Evolutionary conservation across 2,329 filamentous ascomycete genomes (phyloP), one percentile per base, ranked within the genome.

Genomic region (Alternaria postmessia): DNA sequence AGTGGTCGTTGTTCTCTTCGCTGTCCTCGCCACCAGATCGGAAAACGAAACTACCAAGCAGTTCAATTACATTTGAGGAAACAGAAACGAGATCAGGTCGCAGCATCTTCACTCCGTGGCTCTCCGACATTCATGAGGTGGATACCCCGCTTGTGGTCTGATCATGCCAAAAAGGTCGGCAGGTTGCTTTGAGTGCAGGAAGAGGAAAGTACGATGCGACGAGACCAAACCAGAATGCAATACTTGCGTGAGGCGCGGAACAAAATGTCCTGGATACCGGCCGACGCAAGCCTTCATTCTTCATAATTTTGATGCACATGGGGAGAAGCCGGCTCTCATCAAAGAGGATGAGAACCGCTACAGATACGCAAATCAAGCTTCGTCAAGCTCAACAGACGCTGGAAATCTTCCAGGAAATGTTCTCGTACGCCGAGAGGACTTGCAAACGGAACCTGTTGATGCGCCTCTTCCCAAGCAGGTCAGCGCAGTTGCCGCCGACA

Each of bases 121-220:
- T 32, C 18, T 30, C 51, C 38, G 28, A 51, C 1, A 28, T 41
- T 16, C 43, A 54, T 63, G 62, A 54, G 51, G 62, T 18, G 52
- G 34, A 18, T 44, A 57, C 54, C 53, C 51, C 51, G 55, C 54
- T 32, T 54, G 51, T 46, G 39, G 55, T 62, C 47, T 60, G 51
- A 67, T 64, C 26, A 78, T 78, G 75, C 75, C 75, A 39, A 78
- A 77, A 58, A 70, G 75, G 57, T 76, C 73, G 30, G 64, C 69
- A 36, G 75, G 75, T 39, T 78, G 75, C 64, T 78, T 78, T 59
- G 71, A 74, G 60, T 78, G 75, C 62, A 73, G 75, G 64, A 73
- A 74, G 65, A 72, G 75, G 32, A 78, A 78, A 54, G 75, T 78
- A 28, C 68, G 75, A 44, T 78, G 75, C 61, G 75, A 78, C 54